These are phyloP conservation scores for Ogataea corticis DNA, from an alignment of 805 yeast species.

Conservation along the genomic window DNA sequence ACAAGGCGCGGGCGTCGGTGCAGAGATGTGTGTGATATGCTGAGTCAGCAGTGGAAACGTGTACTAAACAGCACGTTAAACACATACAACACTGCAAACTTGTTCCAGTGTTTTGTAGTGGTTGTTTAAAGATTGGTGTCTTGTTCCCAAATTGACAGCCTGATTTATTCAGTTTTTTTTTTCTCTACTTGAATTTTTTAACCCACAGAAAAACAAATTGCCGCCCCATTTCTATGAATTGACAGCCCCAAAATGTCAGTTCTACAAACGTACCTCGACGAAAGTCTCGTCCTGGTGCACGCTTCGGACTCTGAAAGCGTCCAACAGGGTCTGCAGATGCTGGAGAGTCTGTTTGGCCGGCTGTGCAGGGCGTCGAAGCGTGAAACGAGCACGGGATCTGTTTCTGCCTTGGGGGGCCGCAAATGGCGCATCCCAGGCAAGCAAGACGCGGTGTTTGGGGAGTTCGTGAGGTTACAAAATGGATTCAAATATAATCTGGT, in stretches of 20 bases:
- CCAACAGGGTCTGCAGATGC: conserved; percentile 22
- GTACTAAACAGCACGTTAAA: neutral
- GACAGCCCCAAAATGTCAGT: conserved; percentile 10
- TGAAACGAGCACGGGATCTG: neutral
- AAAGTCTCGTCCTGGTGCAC: conserved; percentile 18
- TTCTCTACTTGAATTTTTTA: neutral
- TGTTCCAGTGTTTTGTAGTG: neutral
- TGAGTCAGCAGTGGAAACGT: neutral
- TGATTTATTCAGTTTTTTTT: neutral
- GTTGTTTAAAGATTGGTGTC: neutral
- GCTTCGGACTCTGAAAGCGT: conserved; percentile 19
- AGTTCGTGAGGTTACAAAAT: conserved; percentile 51
- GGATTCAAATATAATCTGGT: conserved; percentile 52
- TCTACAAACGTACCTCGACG: conserved; percentile 20
- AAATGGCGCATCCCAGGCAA: conserved; percentile 33
- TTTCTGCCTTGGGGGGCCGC: neutral
- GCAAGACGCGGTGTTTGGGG: conserved; percentile 33
- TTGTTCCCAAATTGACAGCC: conserved; percentile 1
- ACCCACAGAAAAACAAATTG: neutral
- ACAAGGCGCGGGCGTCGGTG: neutral
- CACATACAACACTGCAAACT: neutral
- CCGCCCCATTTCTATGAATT: neutral
- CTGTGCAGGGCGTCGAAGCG: conserved; percentile 7
- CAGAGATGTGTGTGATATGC: neutral
- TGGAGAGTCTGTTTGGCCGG: conserved; percentile 24